phyloP scores from a whole-genome alignment of 495 filamentous ascomycete species.

The Sordaria brevicollis region DNA sequence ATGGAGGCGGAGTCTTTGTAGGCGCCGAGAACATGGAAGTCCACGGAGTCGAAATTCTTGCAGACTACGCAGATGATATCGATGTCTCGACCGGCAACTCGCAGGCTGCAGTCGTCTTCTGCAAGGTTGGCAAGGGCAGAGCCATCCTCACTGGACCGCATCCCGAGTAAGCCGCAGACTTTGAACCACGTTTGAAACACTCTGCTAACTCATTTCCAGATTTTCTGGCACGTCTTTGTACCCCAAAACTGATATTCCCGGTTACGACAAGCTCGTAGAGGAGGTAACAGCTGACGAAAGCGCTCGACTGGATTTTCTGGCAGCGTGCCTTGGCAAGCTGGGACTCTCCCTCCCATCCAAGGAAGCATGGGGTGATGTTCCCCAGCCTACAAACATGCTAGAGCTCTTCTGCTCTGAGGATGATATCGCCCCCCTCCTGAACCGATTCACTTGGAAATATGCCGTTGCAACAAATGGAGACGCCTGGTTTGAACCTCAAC shows the following conservation, averaged over 20 bases:
- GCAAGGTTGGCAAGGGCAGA: slow-evolving; percentile 74
- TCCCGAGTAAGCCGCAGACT: slow-evolving; percentile 61
- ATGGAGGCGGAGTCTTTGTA: slow-evolving; percentile 93
- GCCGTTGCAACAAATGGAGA: not conserved
- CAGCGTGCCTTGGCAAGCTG: slow-evolving; percentile 73
- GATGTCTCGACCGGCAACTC: slow-evolving; percentile 64
- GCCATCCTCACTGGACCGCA: slow-evolving; percentile 81
- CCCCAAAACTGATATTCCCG: slow-evolving; percentile 46
- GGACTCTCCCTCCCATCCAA: slow-evolving; percentile 76
- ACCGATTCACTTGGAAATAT: not conserved
- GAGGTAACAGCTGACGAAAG: slow-evolving; percentile 61
- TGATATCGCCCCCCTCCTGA: not conserved
- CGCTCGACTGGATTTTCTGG: slow-evolving; percentile 63
- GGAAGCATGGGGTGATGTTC: slow-evolving; percentile 44
- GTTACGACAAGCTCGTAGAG: slow-evolving; percentile 58
- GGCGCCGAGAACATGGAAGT: slow-evolving; percentile 54
- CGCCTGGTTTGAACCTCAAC: not conserved
- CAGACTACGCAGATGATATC: slow-evolving; percentile 66
- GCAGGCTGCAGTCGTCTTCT: slow-evolving; percentile 74
- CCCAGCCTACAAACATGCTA: not conserved
- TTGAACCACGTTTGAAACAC: not conserved
- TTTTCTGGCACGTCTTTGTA: slow-evolving; percentile 77
- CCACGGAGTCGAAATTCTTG: slow-evolving; percentile 67
- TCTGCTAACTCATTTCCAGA: slow-evolving; percentile 30
- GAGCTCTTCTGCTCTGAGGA: not conserved